These are phyloP conservation scores for Tetratostichococcus sp. DNA, from an alignment of 139 green algal genomes.

Conservation along the genomic window DNA sequence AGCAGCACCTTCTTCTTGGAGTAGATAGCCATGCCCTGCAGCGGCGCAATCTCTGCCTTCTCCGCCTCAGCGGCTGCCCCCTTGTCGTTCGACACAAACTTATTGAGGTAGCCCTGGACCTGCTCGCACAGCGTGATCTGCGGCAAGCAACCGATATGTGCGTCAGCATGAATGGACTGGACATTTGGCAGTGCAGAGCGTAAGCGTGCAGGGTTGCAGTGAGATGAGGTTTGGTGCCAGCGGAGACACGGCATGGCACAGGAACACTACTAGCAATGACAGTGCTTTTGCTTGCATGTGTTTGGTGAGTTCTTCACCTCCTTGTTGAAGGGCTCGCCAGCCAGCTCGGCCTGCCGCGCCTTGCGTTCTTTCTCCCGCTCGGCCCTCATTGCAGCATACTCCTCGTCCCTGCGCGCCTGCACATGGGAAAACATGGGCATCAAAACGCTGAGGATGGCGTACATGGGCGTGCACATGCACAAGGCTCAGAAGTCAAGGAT, in stretches of 20 bases:
- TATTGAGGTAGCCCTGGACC: slow-evolving; percentile 9
- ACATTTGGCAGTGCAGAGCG: no score
- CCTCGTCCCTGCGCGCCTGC: slow-evolving; percentile 25
- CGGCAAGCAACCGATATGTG: no score
- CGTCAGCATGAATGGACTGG: no score
- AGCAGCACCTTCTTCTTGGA: neutral
- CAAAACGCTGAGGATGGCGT: no score
- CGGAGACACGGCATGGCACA: no score
- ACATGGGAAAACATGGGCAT: no score
- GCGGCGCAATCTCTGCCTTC: neutral
- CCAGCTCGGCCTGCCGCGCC: slow-evolving; percentile 31
- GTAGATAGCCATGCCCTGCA: slow-evolving; percentile 1
- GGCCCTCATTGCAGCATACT: slow-evolving; percentile 14
- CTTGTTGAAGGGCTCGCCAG: slow-evolving; percentile 44
- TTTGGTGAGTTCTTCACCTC: slow-evolving; percentile 35
- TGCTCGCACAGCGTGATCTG: slow-evolving; percentile 12
- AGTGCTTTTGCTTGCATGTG: no score
- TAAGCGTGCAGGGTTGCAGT: no score
- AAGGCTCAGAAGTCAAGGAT: no score
- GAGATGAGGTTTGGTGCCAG: no score
- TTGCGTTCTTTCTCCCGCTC: slow-evolving; percentile 30
- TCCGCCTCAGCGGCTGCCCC: neutral
- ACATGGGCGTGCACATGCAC: no score
- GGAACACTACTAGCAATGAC: no score
- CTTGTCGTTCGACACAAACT: neutral